Percentiles rank a stretch among this genome's conserved stretches.
Evolutionary conservation across 306 rosid genomes (phyloP).

Genomic region (Malus orientalis): DNA sequence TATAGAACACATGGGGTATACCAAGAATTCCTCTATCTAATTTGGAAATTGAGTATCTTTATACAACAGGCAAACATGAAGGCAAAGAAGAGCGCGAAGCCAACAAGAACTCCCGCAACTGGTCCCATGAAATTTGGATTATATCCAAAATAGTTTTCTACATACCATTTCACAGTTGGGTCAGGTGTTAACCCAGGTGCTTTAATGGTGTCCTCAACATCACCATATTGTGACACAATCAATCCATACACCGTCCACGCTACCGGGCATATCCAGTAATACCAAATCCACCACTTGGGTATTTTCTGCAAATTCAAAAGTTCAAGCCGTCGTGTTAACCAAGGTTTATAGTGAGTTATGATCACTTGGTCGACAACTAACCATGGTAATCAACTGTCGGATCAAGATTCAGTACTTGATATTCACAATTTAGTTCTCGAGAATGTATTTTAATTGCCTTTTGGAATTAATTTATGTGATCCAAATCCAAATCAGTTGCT

Average conservation of each 20-base stretch:
- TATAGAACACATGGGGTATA: background rate
- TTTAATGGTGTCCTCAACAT: background rate
- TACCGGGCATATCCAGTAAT: slow-evolving; percentile 86
- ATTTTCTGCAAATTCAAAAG: slow-evolving; percentile 62
- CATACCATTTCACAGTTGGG: slow-evolving; percentile 37
- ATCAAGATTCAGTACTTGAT: too few species aligned
- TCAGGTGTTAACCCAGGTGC: slow-evolving; percentile 27
- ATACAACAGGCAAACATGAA: slow-evolving; percentile 68
- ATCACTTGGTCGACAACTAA: too few species aligned
- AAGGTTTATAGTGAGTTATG: too few species aligned
- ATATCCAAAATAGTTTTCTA: slow-evolving; percentile 58
- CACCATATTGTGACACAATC: slow-evolving; percentile 81
- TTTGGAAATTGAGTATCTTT: slow-evolving; percentile 73
- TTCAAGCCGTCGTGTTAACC: background rate
- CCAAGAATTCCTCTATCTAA: slow-evolving; percentile 37
- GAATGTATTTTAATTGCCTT: background rate
- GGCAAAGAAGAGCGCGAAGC: slow-evolving; percentile 74
- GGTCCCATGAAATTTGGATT: slow-evolving; percentile 76
- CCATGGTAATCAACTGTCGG: too few species aligned
- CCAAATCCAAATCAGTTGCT: too few species aligned
- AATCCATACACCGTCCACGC: slow-evolving; percentile 97
- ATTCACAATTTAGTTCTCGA: background rate
- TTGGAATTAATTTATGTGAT: too few species aligned
- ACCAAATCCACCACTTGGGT: slow-evolving; percentile 98
- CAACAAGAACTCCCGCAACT: slow-evolving; percentile 74